Base-by-base conservation (phyloP, 352 stramenopile genomes). In the Pythium brassicae region DNA sequence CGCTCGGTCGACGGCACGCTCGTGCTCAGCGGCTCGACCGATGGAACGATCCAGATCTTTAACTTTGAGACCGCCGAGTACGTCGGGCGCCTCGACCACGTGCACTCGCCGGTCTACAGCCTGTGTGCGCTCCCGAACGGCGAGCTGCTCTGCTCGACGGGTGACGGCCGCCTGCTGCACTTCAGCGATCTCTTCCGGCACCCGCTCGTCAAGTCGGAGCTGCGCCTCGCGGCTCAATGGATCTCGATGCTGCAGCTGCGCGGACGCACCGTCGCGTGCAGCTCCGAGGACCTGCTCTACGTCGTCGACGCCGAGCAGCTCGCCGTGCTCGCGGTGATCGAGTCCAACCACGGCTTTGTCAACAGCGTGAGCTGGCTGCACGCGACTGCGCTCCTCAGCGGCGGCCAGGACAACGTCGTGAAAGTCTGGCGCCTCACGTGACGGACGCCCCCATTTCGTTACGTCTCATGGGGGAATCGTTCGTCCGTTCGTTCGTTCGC, bases 41-140 rank as follows among this genome's bases (percentile, higher is more conserved):
- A 92, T 29, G 77, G 79, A 0, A 83, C 71, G 5, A 87, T 92
- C 40, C 82, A 92, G 39, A 67, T 83, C 39, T 92, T 89, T 54
- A 74, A 80, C 27, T 59, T 69, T 0, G 54, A 50, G 17, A 74
- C 63, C 1, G 60, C 81, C 25, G 50, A 75, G 27, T 70, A 85
- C 44, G 52, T 86, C n/a, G 70, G 72, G 6, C 66, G 60, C 1
- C 43, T 92, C 6, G 69, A 79, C 39, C 57, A 61, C 29, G 68
- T 78, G 6, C 49, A 75, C 26, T 74, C 73, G 3, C 75, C 82
- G 2, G 66, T 89, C 23, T 92, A 89, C 55, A 79, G 68, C 12
- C 67, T 77, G 57, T 63, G 55, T 4, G 26, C 66, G 14, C 56
- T 78, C 32, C 50, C 58, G 0, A 59, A 59, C 8, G 59, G 61